Base-by-base conservation (phyloP, 2,329 filamentous ascomycete genomes). In the Cytospora chrysosperma region DNA sequence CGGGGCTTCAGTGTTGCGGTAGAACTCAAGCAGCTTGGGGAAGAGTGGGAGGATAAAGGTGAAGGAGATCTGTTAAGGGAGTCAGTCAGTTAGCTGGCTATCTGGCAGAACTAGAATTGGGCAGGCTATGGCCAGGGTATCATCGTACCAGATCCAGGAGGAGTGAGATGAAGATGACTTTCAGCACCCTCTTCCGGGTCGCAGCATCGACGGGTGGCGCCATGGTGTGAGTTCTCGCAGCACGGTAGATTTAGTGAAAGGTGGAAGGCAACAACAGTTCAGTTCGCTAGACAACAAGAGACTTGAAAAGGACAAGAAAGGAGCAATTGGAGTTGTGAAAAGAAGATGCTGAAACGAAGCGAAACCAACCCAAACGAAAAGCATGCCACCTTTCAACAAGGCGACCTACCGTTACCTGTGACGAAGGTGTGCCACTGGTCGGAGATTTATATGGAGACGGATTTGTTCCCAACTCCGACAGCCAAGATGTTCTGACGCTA, bases 21-120 rank as follows among this genome's bases (percentile, higher is more conserved):
- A 99, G 84, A 97, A 98, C 71, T 96, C 90, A 76, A 98, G 89
- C 52, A 99, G 89, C 64, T 93, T 93, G 9, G 93, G 95, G 75
- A 98, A 99, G 40, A 99, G 86, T 0, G 95, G 95, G 10, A 99
- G 88, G 74, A 98, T 98, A 75, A 99, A 97, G 32, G 95, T 99
- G 76, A 99, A 99, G 62, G 94, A 97, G 72, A 98, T 92, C 94
- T 97, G 67, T 37, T 34, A 24, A 10, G 40, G 24, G 56, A 63
- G 32, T 53, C 52, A 49, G 61, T 63, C 52, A 69, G 61, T 8
- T 58, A 61, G 43, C 21, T 4, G 27, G 59, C n/a, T n/a, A n/a
- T n/a, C 67, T 13, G 52, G 49, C 28, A 24, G 28, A 56, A 28
- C 30, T 27, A 57, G 17, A 24, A n/a, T 19, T 19, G 47, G 62